A percentile compares a stretch with the other conserved stretches of the same genome.
Evolutionary conservation across 331 rosid species (phyloP).

Genomic region (Saraca asoca): DNA sequence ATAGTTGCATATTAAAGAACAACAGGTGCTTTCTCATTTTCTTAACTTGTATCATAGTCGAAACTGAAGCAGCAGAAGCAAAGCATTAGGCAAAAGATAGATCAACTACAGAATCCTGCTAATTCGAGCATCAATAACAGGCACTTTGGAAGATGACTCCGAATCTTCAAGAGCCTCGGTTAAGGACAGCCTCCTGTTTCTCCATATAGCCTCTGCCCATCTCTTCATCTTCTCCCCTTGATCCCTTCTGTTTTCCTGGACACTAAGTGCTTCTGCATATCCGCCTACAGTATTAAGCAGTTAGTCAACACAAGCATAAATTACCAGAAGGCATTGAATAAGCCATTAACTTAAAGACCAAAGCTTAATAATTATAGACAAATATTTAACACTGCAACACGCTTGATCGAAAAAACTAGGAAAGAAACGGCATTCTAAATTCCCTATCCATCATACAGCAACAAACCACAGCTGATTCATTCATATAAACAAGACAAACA

Average conservation of each 20-base stretch:
- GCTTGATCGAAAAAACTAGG: neutral
- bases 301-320: constrained; percentile 18
- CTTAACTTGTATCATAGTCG: neutral
- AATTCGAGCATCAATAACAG: constrained; percentile 68
- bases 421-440: neutral
- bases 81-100: constrained; percentile 21
- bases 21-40: neutral
- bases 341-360: neutral
- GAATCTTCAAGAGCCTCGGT: constrained; percentile 68
- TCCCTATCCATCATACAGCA: constrained; percentile 1
- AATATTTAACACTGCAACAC: too few species aligned
- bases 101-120: constrained; percentile 55
- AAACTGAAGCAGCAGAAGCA: constrained; percentile 16
- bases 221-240: constrained; percentile 66
- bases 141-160: constrained; percentile 43
- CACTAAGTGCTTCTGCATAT: constrained; percentile 71
- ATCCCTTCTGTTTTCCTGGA: constrained; percentile 72
- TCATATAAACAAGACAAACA: neutral
- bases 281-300: constrained; percentile 51
- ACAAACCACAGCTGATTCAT: neutral
- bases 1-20: neutral
- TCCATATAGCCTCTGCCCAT: constrained; percentile 68
- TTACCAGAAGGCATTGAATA: neutral
- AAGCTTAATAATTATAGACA: too few species aligned
- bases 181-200: constrained; percentile 63